Evolutionary conservation across 2,329 filamentous ascomycete genomes (phyloP).

Genomic region (Acrocalymma vagum): DNA sequence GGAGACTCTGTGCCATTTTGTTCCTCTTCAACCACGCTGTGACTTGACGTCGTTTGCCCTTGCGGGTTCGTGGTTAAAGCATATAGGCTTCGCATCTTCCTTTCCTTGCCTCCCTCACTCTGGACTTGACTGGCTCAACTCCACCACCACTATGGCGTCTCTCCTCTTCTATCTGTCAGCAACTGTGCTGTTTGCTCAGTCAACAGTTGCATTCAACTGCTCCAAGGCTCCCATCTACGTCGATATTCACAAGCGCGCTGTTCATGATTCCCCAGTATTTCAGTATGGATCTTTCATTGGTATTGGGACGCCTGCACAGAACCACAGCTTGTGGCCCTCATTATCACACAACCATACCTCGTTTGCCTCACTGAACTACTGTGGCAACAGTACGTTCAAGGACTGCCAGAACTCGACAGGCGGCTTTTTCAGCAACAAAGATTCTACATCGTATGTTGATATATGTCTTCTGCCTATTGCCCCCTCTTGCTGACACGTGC

Average conservation of each 20-base stretch:
- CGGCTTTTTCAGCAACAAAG: conserved; percentile 40
- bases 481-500: conserved; percentile 17
- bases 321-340: conserved; percentile 55
- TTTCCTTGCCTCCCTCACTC: conserved; percentile 33
- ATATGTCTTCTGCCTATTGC: background rate
- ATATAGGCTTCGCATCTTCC: conserved; percentile 13
- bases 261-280: conserved; percentile 48
- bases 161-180: conserved; percentile 34
- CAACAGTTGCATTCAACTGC: conserved; percentile 48
- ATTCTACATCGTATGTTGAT: conserved; percentile 41
- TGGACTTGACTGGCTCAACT: conserved; percentile 33
- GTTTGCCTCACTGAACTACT: conserved; percentile 47
- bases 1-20: conserved; percentile 31
- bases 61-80: conserved; percentile 13
- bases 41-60: conserved; percentile 18
- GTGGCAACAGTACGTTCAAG: conserved; percentile 43
- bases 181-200: conserved; percentile 46
- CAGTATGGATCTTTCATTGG: conserved; percentile 58
- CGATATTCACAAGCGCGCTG: conserved; percentile 54
- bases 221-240: conserved; percentile 52
- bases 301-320: conserved; percentile 53
- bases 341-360: conserved; percentile 53
- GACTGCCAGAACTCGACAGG: conserved; percentile 43
- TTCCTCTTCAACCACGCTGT: conserved; percentile 19
- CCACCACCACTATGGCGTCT: conserved; percentile 35